Base-by-base conservation (phyloP, 768 basidiomycete genomes). In the Collybia mongolica region DNA sequence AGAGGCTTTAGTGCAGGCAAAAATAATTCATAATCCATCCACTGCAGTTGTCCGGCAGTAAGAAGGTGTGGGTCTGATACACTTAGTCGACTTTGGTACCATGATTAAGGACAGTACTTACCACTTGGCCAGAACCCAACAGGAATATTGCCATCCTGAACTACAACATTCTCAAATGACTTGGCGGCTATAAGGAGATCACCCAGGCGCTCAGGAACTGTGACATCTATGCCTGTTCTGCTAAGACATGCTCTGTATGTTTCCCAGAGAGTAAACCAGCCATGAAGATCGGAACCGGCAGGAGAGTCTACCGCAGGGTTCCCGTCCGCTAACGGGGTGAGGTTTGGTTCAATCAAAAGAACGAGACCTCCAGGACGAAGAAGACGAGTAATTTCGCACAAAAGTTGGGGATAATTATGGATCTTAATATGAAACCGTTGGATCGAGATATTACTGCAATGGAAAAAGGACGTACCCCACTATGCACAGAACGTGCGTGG, bases 41-140 rank as follows among this genome's bases (percentile, higher is more conserved):
- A 88, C 36, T 84, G 83, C 18, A 88, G 66, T 57, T 88, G 84
- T 6, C 84, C 86, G 43, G 85, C 76, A 19, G 82, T 85, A 29
- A 87, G 73, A 29, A 78, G 71, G 46, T 76, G 67, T 6, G 74
- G 72, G 64, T 87, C 86, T 87, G 43, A 18, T 19, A 37, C 22
- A 39, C 29, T 40, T 44, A 58, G 47, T 18, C 49, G 47, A 28
- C 40, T 32, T 37, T 48, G 18, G 48, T 49, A 52, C 39, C 26
- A n/a, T 26, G 48, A 52, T 38, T 53, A 48, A 48, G 43, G 17
- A 44, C 42, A 43, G 23, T 8, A 51, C 66, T 49, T 51, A 82
- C 85, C 84, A 71, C 71, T 72, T 23, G 82, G 84, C 82, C 83
- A 83, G 57, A 82, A 85, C 14, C 86, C 86, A 42, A 88, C 77